Base-by-base conservation (phyloP, 495 filamentous ascomycete species). In the Penicillium parvum region DNA sequence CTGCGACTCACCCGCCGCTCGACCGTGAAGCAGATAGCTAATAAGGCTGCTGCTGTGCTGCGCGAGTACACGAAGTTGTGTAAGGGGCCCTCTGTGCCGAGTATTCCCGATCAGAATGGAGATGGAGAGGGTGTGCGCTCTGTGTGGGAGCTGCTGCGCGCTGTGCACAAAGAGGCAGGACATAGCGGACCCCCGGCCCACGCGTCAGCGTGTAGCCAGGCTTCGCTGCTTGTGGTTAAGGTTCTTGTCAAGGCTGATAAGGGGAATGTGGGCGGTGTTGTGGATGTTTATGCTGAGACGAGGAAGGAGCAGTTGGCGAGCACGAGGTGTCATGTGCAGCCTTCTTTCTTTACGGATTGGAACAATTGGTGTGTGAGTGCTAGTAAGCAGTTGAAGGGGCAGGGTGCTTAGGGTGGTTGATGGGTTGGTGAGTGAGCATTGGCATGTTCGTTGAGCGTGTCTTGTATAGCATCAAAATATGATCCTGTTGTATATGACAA, bases 131-230 rank as follows among this genome's bases (percentile, higher is more conserved):
- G 72, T 4, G 68, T 74, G 14, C 55, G n/a, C n/a, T n/a, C 61
- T 18, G 59, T 79, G 19, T 75, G 83, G 69, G 68, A 61, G 16
- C 64, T 90, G 3, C 64, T 98, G 34, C 60, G 66, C 41, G 69
- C 69, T 14, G 73, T 97, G 22, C 91, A 96, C 50, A 61, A 70
- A 14, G 85, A 94, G 63, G 86, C 85, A 2, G 67, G 71, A 18
- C 77, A 76, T 34, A 83, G 84, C 42, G 78, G 72, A 0, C 76
- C 78, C 2, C 74, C 72, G 22, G 56, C 71, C 5, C 77, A 85
- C 59, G 67, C 69, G 2, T 66, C 57, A 28, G 74, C 73, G 2
- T 84, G 75, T 55, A 85, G 81, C 45, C 76, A 78, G 52, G 76
- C 80, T 7, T 82, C 78, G 58, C 47, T 87, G 9, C 66, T 85